phyloP scores from a whole-genome alignment of 2,329 filamentous ascomycete species.

The Biscogniauxia marginata region DNA sequence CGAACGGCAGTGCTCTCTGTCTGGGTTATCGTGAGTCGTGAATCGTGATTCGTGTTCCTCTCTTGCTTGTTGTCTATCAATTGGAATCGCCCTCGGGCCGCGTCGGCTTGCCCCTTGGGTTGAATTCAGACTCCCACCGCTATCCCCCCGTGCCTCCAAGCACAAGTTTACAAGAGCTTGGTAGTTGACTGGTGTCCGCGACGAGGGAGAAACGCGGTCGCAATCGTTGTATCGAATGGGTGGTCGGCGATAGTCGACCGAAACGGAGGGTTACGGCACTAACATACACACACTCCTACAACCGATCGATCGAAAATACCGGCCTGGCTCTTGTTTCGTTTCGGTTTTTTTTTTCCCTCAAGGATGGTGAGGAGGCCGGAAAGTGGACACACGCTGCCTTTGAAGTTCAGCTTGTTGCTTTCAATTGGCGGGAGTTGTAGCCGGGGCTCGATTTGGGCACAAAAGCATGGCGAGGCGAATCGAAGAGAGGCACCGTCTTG shows the following conservation, averaged over 20 bases:
- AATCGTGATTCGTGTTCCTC: slow-evolving; percentile 5
- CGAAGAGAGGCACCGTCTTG: slow-evolving; percentile 3
- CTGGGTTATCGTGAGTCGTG: slow-evolving; percentile 13
- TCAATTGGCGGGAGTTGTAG: slow-evolving; percentile 21
- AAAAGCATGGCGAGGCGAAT: slow-evolving; percentile 22
- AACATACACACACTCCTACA: slow-evolving; percentile 5
- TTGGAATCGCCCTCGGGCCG: slow-evolving; percentile 5
- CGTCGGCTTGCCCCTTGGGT: slow-evolving; percentile 12
- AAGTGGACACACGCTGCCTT: slow-evolving; percentile 15
- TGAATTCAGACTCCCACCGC: slow-evolving; percentile 3
- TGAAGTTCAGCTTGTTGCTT: slow-evolving; percentile 17
- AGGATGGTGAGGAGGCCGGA: slow-evolving; percentile 7
- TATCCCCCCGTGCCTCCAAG: not conserved
- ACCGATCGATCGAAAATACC: too few relatives aligned
- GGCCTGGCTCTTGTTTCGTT: not conserved
- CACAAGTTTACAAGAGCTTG: too few relatives aligned
- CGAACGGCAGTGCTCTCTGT: slow-evolving; percentile 10
- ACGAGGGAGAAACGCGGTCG: not conserved
- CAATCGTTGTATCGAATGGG: not conserved
- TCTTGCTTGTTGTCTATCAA: slow-evolving; percentile 7
- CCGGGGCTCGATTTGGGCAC: slow-evolving; percentile 20
- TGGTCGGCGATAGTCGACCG: not conserved
- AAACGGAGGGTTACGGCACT: not conserved
- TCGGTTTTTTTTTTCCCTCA: not conserved
- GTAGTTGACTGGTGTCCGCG: not conserved